These are phyloP conservation scores for Xylariaceae sp. DNA, from an alignment of 2,329 filamentous ascomycete genomes.

Conservation along the genomic window DNA sequence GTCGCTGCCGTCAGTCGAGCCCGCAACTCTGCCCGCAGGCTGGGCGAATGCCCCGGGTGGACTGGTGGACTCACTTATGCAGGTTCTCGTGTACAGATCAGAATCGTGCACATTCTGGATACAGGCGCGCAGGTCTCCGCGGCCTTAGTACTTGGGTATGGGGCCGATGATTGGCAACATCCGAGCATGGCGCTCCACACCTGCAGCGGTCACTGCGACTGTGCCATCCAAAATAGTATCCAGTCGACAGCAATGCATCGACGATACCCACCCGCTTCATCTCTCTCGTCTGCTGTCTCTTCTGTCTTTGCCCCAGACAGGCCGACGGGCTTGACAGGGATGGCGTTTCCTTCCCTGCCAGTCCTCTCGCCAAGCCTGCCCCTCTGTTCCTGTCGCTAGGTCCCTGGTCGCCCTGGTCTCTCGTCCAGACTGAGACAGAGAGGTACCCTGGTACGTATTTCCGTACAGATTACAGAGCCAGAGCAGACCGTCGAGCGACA, in stretches of 20 bases:
- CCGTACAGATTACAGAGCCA: too few species aligned
- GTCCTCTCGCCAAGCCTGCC: constrained; percentile 20
- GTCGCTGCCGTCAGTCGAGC: too few species aligned
- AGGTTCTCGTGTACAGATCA: too few species aligned
- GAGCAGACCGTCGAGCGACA: constrained; percentile 22
- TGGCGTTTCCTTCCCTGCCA: constrained; percentile 23
- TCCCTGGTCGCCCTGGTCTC: constrained; percentile 39
- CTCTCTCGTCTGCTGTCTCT: constrained; percentile 38
- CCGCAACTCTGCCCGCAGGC: too few species aligned
- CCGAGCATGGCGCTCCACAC: too few species aligned
- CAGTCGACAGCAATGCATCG: constrained; percentile 17
- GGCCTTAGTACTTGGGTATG: too few species aligned
- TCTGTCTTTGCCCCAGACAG: constrained; percentile 43
- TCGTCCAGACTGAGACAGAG: constrained; percentile 45
- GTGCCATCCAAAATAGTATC: constrained; percentile 7
- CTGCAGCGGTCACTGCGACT: constrained; percentile 28
- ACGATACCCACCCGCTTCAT: constrained; percentile 31
- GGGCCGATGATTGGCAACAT: too few species aligned
- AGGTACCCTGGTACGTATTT: too few species aligned
- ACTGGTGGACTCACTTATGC: too few species aligned
- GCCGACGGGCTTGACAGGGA: constrained; percentile 28
- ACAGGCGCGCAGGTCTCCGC: too few species aligned
- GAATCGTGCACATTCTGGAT: too few species aligned
- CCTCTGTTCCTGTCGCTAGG: constrained; percentile 31
- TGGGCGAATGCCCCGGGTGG: too few species aligned